These are phyloP conservation scores for Penicillium thymicola DNA, from an alignment of 2,329 filamentous ascomycete genomes.

Conservation along the genomic window DNA sequence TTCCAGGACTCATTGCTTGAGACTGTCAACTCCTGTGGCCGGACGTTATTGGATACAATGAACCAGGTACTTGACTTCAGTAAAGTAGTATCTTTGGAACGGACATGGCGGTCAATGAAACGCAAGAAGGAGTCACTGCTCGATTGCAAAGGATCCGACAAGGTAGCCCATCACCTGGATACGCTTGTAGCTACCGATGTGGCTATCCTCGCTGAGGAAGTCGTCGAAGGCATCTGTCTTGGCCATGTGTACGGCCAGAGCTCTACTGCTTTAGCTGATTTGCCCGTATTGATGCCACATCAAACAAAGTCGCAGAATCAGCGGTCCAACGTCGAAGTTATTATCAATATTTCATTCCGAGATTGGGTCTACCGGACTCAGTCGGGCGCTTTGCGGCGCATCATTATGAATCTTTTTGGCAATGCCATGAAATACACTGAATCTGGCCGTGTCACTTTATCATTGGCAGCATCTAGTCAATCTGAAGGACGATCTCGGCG, in stretches of 20 bases:
- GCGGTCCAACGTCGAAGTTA: conserved; percentile 42
- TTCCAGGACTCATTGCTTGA: conserved; percentile 41
- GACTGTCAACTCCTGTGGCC: conserved; percentile 42
- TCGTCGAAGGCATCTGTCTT: conserved; percentile 53
- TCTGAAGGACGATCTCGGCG: conserved; percentile 31
- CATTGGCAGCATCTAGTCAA: conserved; percentile 32
- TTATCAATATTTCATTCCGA: conserved; percentile 51
- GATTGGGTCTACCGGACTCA: conserved; percentile 56
- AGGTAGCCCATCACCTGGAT: conserved; percentile 34
- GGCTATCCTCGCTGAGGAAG: conserved; percentile 51
- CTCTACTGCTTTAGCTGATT: conserved; percentile 25
- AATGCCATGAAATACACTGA: conserved; percentile 63
- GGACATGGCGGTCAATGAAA: conserved; percentile 36
- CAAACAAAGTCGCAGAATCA: conserved; percentile 7
- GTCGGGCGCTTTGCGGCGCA: conserved; percentile 52
- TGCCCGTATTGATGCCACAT: conserved; percentile 23
- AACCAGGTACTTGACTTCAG: conserved; percentile 50
- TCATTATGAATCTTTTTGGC: conserved; percentile 62
- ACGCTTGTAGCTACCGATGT: conserved; percentile 41
- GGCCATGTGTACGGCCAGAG: conserved; percentile 45
- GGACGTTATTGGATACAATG: conserved; percentile 44
- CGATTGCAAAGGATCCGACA: conserved; percentile 30
- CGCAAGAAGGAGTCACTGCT: conserved; percentile 25
- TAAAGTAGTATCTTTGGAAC: conserved; percentile 48
- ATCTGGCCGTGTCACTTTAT: conserved; percentile 50